These are phyloP conservation scores for Aegilops longissima DNA, from an alignment of 176 grass and related monocot species.

Conservation along the genomic window DNA sequence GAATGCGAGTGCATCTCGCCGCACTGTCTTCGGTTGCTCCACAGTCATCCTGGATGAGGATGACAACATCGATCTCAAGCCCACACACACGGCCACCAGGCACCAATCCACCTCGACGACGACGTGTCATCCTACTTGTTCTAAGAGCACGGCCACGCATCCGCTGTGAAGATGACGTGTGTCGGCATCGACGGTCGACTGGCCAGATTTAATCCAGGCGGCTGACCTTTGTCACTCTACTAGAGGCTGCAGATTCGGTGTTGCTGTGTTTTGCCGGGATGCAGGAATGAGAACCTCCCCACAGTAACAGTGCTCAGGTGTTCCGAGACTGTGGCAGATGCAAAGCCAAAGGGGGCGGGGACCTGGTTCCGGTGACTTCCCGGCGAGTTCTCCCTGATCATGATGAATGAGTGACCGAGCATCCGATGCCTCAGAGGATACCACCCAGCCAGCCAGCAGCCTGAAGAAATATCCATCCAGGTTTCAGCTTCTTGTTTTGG, in stretches of 20 bases:
- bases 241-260: not conserved
- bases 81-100: not conserved
- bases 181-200: not conserved
- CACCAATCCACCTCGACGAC: not conserved
- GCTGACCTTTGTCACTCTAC: not conserved
- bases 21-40: not conserved
- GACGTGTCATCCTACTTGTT: not conserved
- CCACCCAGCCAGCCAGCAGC: not conserved
- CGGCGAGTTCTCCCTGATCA: slow-evolving; percentile 5
- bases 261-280: not conserved
- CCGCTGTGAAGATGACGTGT: not conserved
- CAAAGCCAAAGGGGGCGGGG: slow-evolving; percentile 16
- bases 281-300: not conserved
- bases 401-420: slow-evolving; percentile 11
- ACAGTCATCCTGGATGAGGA: not conserved
- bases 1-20: not conserved
- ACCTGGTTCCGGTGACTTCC: slow-evolving; percentile 17
- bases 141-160: not conserved
- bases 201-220: not conserved
- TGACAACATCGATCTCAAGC: not conserved
- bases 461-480: not conserved
- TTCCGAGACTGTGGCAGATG: not conserved
- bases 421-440: slow-evolving; percentile 42
- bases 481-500: not conserved
- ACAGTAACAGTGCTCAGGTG: not conserved